Evolutionary conservation across 2,329 filamentous ascomycete genomes (phyloP).

Genomic region (Sclerotinia sclerotiorum): DNA sequence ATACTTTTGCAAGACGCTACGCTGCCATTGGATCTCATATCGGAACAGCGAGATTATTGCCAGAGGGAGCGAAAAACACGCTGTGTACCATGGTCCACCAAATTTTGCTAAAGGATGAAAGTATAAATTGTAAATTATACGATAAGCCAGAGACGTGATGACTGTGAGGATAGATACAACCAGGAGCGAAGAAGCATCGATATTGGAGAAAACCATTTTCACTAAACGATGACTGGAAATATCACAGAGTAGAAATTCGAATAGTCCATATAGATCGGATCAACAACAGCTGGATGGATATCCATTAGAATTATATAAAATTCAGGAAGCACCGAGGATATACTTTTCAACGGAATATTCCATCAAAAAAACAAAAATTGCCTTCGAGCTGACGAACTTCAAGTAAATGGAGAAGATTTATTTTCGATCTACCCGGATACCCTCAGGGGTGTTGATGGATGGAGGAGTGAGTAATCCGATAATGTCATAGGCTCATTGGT

Average conservation of each 20-base stretch:
- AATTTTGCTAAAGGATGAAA: slow-evolving; percentile 26
- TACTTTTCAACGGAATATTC: background rate
- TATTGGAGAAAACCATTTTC: background rate
- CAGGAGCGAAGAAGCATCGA: background rate
- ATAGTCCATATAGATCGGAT: background rate
- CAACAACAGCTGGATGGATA: background rate
- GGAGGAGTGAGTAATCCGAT: background rate
- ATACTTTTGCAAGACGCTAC: background rate
- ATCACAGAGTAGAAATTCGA: background rate
- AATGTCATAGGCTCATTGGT: background rate
- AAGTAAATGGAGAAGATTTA: background rate
- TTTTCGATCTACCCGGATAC: background rate
- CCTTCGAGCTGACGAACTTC: background rate
- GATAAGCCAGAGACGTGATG: background rate
- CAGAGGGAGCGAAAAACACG: slow-evolving; percentile 8
- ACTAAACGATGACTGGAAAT: background rate
- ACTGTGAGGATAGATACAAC: background rate
- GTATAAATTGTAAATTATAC: slow-evolving; percentile 26
- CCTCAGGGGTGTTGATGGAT: background rate
- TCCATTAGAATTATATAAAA: background rate
- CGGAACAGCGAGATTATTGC: slow-evolving; percentile 2
- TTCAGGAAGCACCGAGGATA: background rate
- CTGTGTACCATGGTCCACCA: slow-evolving; percentile 23
- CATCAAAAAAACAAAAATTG: background rate
- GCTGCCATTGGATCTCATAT: slow-evolving; percentile 3